Base-by-base conservation (phyloP, 139 green algal genomes). In the Chlamydomonas applanata region DNA sequence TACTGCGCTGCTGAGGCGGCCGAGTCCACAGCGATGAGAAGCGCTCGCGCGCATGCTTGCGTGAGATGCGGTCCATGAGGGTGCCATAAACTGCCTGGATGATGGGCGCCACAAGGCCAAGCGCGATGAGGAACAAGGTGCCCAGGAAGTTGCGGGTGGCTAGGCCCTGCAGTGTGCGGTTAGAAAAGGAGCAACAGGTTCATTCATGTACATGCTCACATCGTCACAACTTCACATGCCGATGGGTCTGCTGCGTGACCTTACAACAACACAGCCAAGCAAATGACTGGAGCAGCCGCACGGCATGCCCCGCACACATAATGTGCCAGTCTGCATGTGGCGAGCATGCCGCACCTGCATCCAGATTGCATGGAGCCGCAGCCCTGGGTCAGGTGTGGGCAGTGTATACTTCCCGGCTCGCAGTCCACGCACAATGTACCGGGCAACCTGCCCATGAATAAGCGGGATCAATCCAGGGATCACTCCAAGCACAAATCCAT, bases 351-450 rank as follows among this genome's bases (percentile, higher is more conserved):
- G 11, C 84, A 62, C 72, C 40, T 77, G 27, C 2, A 61, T 30
- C 17, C 11, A 35, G 25, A 36, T 27, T 64, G 72, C 25, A 44
- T 77, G 72, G 5, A 71, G 7, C 17, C 17, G 17, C 27, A 77
- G 72, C 1, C 83, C 82, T 11, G 89, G 56, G 73, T 91, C 82
- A 3, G 87, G 86, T 25, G 78, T 82, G 20, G 81, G 77, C 32
- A 94, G 69, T 53, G 93, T 83, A 79, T 90, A 93, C 3, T 52
- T 34, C 1, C 89, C 86, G 0, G 33, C 63, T 46, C 80, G 70
- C 13, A 92, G 71, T 54, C 86, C 78, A 0, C 57, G 16, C 63
- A 93, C 35, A 25, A 93, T 79, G 4, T 11, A 4, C 0, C 32
- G 5, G 1, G 89, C 90, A 32, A 94, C 90, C 86, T 91, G 79